phyloP scores from a whole-genome alignment of 202 grass and related monocot genomes.

The Setaria italica region DNA sequence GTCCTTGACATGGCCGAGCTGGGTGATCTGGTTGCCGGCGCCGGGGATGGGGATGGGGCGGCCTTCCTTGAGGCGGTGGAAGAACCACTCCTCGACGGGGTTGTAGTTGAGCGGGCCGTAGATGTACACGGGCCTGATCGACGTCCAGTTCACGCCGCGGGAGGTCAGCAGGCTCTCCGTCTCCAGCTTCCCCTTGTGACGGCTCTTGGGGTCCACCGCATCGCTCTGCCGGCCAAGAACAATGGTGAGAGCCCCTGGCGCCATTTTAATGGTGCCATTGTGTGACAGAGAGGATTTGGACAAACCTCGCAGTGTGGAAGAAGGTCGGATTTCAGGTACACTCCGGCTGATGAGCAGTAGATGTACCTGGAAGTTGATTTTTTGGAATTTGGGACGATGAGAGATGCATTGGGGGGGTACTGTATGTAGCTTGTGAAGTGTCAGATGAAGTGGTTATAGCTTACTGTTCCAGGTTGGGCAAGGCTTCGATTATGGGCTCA shows the following conservation, averaged over 20 bases:
- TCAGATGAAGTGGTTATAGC: slow-evolving; percentile 30
- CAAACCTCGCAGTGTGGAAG: slow-evolving; percentile 89
- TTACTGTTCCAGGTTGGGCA: slow-evolving; percentile 98
- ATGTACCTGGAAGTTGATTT: slow-evolving; percentile 67
- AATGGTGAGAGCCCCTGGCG: neutral
- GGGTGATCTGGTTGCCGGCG: slow-evolving; percentile 90
- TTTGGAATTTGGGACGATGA: slow-evolving; percentile 21
- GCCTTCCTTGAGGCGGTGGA: slow-evolving; percentile 90
- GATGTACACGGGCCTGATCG: slow-evolving; percentile 93
- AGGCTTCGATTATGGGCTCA: slow-evolving; percentile 78
- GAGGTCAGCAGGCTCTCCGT: slow-evolving; percentile 83
- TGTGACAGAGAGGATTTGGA: neutral
- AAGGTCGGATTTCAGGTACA: slow-evolving; percentile 91
- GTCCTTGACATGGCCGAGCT: slow-evolving; percentile 99
- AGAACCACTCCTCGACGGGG: slow-evolving; percentile 99
- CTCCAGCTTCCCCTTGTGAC: slow-evolving; percentile 99
- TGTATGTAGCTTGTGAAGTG: neutral
- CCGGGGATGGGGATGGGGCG: slow-evolving; percentile 84
- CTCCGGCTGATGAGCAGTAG: slow-evolving; percentile 97
- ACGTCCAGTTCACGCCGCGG: slow-evolving; percentile 88
- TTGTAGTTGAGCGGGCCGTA: slow-evolving; percentile 99
- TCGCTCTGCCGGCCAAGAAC: slow-evolving; percentile 55
- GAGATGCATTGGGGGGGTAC: neutral
- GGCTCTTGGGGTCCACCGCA: slow-evolving; percentile 92
- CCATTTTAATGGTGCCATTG: neutral